Evolutionary conservation across 805 yeast species (phyloP).

Genomic region (Candida railenensis): DNA sequence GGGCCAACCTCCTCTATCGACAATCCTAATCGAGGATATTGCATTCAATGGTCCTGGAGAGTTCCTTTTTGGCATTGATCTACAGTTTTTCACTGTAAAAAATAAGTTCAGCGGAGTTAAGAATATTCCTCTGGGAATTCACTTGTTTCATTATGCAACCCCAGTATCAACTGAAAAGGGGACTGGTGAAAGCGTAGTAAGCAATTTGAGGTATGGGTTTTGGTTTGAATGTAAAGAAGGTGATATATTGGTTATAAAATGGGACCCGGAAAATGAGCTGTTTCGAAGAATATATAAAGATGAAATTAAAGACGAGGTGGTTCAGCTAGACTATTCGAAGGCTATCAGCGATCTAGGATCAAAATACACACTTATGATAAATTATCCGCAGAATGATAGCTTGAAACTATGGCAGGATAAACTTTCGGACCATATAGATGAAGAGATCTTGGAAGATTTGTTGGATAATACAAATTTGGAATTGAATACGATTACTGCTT

Average conservation of each 20-base stretch:
- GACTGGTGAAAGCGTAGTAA: neutral
- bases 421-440: slow-evolving; percentile 17
- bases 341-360: slow-evolving; percentile 25
- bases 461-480: slow-evolving; percentile 4
- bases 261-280: slow-evolving; percentile 28
- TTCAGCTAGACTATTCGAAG: slow-evolving; percentile 26
- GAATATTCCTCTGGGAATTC: slow-evolving; percentile 49
- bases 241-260: slow-evolving; percentile 29
- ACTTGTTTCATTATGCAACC: slow-evolving; percentile 52
- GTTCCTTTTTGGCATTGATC: slow-evolving; percentile 45
- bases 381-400: slow-evolving; percentile 27
- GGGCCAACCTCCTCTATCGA: slow-evolving; percentile 20
- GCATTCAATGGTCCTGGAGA: slow-evolving; percentile 13
- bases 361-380: slow-evolving; percentile 32
- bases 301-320: slow-evolving; percentile 16
- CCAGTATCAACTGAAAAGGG: slow-evolving; percentile 8
- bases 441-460: slow-evolving; percentile 19
- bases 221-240: slow-evolving; percentile 40
- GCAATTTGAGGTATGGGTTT: slow-evolving; percentile 32
- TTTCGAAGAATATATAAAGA: slow-evolving; percentile 12
- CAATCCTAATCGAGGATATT: slow-evolving; percentile 14
- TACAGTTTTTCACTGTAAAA: slow-evolving; percentile 46
- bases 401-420: slow-evolving; percentile 11
- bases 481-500: slow-evolving; percentile 1
- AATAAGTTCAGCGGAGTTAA: slow-evolving; percentile 49